Percentiles rank a stretch among this genome's conserved stretches.
Conservation (phyloP, 176 grass and related monocot genomes). For the Puccinellia tenuiflora region DNA sequence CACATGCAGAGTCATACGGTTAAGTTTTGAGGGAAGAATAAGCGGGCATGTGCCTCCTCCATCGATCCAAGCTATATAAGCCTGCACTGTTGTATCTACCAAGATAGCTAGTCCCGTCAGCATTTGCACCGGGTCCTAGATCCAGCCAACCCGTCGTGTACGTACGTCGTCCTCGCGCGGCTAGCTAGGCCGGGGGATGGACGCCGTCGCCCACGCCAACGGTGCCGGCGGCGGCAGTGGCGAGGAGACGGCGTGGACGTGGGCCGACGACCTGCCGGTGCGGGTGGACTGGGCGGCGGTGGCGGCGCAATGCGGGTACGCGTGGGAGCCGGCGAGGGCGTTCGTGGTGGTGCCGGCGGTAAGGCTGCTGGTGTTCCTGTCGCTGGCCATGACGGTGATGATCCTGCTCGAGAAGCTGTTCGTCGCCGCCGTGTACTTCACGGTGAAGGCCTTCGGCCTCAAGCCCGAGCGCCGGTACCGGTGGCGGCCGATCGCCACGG, state of each 20-base stretch:
- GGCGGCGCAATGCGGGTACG: slow-evolving; percentile 28
- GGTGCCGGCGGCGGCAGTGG: background rate
- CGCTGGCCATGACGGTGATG: slow-evolving; percentile 63
- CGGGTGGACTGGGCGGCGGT: slow-evolving; percentile 32
- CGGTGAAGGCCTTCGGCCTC: slow-evolving; percentile 27
- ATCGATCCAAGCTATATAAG: slow-evolving; percentile 24
- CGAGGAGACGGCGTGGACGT: slow-evolving; percentile 16
- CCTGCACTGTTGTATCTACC: background rate
- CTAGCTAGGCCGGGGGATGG: background rate
- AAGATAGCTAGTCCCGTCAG: background rate
- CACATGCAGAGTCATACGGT: background rate
- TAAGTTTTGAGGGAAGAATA: too few species aligned
- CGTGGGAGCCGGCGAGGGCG: slow-evolving; percentile 20
- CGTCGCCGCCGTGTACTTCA: slow-evolving; percentile 31
- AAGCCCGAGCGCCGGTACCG: slow-evolving; percentile 56
- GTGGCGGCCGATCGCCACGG: slow-evolving; percentile 34
- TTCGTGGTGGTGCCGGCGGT: slow-evolving; percentile 47
- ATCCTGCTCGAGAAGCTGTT: slow-evolving; percentile 69
- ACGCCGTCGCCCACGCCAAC: background rate
- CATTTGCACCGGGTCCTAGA: background rate
- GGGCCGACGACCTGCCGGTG: slow-evolving; percentile 34
- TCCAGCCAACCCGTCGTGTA: background rate
- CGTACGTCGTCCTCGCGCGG: background rate
- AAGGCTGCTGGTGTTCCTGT: slow-evolving; percentile 22
- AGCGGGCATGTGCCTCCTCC: background rate